Evolutionary conservation across 257 asterid species (phyloP).

Genomic region (Fraxinus pennsylvanica): DNA sequence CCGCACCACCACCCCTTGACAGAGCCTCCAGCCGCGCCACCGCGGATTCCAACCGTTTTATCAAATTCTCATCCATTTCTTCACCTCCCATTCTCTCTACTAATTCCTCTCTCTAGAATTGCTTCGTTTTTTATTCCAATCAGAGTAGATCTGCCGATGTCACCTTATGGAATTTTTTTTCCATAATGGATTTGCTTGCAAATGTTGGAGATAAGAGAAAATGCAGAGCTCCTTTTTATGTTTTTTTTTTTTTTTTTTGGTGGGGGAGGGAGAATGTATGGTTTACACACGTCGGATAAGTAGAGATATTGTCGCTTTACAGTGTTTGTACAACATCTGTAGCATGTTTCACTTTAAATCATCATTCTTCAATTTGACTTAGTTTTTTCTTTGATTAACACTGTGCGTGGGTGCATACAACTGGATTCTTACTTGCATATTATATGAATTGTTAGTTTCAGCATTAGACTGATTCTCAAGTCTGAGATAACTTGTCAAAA

Average conservation of each 20-base stretch:
- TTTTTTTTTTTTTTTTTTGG: neutral
- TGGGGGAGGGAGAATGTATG: constrained; percentile 29
- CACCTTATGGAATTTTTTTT: neutral
- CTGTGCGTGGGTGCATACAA: no score
- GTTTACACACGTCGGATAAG: constrained; percentile 21
- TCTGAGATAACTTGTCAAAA: no score
- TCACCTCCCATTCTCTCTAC: neutral
- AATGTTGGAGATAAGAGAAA: constrained; percentile 25
- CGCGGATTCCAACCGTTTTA: constrained; percentile 88
- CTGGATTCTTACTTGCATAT: no score
- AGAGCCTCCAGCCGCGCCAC: constrained; percentile 84
- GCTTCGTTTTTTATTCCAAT: constrained; percentile 21
- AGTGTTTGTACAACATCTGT: neutral
- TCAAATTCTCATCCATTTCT: constrained; percentile 67
- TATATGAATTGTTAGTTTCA: no score
- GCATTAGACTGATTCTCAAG: no score
- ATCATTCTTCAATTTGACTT: no score
- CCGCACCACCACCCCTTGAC: constrained; percentile 40
- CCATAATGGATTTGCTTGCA: neutral
- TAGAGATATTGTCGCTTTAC: constrained; percentile 1
- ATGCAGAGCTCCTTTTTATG: neutral
- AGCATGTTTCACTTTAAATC: no score
- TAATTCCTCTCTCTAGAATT: constrained; percentile 21
- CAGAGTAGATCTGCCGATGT: constrained; percentile 37
- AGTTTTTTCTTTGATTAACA: no score